Conservation (phyloP, 2,329 filamentous ascomycete genomes). For the Ophiostoma ulmi region DNA sequence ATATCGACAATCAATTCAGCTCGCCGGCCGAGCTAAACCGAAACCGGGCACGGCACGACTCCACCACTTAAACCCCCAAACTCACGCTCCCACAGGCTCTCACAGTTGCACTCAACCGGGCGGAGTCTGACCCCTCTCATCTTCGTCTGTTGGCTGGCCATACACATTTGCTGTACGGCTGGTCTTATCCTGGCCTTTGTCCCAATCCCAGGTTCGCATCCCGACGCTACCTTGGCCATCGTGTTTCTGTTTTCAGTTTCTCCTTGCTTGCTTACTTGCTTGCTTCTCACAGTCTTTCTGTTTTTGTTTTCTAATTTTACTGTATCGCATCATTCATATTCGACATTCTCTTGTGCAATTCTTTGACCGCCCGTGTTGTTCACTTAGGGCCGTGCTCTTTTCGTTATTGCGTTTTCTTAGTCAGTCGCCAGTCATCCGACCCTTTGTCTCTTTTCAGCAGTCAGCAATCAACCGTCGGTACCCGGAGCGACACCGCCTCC, state of each 20-base stretch:
- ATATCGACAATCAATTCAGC: background rate
- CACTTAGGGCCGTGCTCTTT: background rate
- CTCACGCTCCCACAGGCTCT: background rate
- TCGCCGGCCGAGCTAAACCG: slow-evolving; percentile 3
- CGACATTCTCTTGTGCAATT: background rate
- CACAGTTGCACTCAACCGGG: background rate
- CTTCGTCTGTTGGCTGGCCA: background rate
- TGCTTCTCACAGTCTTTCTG: background rate
- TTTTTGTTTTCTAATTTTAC: background rate
- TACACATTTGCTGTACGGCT: background rate
- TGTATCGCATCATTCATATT: background rate
- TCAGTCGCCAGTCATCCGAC: background rate
- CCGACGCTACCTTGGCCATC: background rate
- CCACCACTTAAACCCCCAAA: slow-evolving; percentile 13
- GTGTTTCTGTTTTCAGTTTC: background rate
- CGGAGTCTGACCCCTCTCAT: slow-evolving; percentile 7
- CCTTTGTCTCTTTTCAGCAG: background rate
- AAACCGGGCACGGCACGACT: slow-evolving; percentile 2
- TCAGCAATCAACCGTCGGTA: background rate
- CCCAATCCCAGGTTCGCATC: background rate
- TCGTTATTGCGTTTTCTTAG: background rate
- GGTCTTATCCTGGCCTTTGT: background rate
- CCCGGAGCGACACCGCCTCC: slow-evolving; percentile 3
- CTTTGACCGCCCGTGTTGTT: background rate
- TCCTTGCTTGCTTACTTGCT: background rate